phyloP scores from a whole-genome alignment of 129 eudicot species.

The Centella asiatica region DNA sequence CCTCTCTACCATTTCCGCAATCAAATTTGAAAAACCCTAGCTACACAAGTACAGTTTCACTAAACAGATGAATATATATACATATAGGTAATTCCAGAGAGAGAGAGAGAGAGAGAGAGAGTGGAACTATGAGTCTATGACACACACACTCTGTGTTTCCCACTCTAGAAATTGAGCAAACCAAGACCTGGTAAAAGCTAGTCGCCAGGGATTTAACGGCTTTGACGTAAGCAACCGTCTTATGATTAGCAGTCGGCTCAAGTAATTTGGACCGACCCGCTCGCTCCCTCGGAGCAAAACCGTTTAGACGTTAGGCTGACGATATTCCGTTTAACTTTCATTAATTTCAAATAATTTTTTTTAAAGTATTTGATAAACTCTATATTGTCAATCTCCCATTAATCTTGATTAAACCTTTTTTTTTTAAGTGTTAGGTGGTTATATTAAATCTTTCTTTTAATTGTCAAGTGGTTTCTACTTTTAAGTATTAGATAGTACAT shows the following conservation, averaged over 20 bases:
- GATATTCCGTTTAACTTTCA: too few relatives aligned
- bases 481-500: too few relatives aligned
- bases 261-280: too few relatives aligned
- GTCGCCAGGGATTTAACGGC: background rate
- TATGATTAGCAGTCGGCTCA: background rate
- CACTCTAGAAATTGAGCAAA: conserved; percentile 10
- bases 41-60: background rate
- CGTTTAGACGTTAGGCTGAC: too few relatives aligned
- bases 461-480: too few relatives aligned
- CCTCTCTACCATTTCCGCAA: conserved; percentile 47
- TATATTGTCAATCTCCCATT: too few relatives aligned
- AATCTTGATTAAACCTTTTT: too few relatives aligned
- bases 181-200: background rate
- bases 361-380: too few relatives aligned
- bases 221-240: background rate
- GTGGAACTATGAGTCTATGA: background rate
- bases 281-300: too few relatives aligned
- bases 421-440: too few relatives aligned
- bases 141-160: background rate
- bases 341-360: too few relatives aligned
- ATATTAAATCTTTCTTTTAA: too few relatives aligned
- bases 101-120: background rate
- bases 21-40: background rate
- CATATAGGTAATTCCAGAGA: background rate
- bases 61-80: background rate